Percentiles rank a stretch among this genome's conserved stretches.
These are phyloP conservation scores for Bothriochloa decipiens DNA, from an alignment of 176 grass and related monocot genomes.

Conservation along the genomic window DNA sequence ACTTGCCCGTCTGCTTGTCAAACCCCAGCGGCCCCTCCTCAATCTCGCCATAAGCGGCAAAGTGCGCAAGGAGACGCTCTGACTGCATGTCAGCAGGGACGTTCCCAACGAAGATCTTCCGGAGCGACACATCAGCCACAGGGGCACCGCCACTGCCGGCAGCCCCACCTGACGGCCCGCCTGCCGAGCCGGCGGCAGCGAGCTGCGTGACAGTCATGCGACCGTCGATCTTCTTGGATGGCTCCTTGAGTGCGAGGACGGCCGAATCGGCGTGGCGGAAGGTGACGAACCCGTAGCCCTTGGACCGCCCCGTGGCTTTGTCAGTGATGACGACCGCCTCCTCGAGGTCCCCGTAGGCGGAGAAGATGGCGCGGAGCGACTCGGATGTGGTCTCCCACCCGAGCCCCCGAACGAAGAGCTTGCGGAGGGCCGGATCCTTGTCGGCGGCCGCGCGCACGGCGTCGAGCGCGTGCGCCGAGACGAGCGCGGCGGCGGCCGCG, in stretches of 20 bases:
- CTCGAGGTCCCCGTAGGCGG: slow-evolving; percentile 79
- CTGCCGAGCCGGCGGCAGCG: slow-evolving; percentile 69
- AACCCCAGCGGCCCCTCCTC: slow-evolving; percentile 96
- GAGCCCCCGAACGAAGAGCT: slow-evolving; percentile 91
- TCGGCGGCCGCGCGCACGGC: slow-evolving; percentile 74
- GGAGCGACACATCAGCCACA: slow-evolving; percentile 63
- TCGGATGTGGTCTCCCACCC: slow-evolving; percentile 90
- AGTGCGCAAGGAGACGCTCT: slow-evolving; percentile 78
- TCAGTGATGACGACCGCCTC: slow-evolving; percentile 90
- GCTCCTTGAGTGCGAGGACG: slow-evolving; percentile 88
- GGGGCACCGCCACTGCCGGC: slow-evolving; percentile 30
- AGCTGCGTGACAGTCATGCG: slow-evolving; percentile 93
- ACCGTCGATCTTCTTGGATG: slow-evolving; percentile 97
- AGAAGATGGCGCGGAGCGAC: slow-evolving; percentile 71
- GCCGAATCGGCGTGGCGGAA: slow-evolving; percentile 90
- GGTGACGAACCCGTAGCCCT: slow-evolving; percentile 95
- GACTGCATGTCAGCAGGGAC: slow-evolving; percentile 88
- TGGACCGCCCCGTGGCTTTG: slow-evolving; percentile 78
- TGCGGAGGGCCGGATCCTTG: slow-evolving; percentile 74
- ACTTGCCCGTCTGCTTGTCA: slow-evolving; percentile 93
- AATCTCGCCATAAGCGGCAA: slow-evolving; percentile 82
- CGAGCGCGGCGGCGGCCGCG: slow-evolving; percentile 59
- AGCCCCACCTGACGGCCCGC: slow-evolving; percentile 42
- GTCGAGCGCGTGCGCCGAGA: slow-evolving; percentile 58
- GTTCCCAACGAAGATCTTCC: slow-evolving; percentile 97